phyloP scores from a whole-genome alignment of 2,329 filamentous ascomycete genomes.

The Celoporthe dispersa region DNA sequence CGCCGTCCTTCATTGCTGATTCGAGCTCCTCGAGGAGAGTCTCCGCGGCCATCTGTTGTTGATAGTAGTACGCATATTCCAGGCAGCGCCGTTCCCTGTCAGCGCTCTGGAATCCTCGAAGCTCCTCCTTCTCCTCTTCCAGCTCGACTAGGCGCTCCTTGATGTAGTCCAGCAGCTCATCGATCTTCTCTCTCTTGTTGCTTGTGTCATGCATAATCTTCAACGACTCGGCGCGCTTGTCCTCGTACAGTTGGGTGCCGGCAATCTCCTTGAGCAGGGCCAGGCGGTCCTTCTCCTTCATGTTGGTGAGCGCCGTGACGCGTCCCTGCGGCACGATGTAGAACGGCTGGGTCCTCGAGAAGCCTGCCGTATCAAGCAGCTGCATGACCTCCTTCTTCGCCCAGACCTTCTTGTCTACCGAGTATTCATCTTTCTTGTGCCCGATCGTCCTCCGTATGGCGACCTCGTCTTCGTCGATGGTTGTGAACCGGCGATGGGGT shows the following conservation, averaged over 20 bases:
- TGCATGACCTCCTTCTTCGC: conserved; percentile 95
- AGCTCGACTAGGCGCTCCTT: conserved; percentile 86
- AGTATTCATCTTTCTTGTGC: conserved; percentile 98
- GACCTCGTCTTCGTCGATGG: conserved; percentile 81
- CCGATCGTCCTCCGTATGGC: conserved; percentile 93
- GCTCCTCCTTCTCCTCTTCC: conserved; percentile 96
- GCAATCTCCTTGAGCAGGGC: conserved; percentile 97
- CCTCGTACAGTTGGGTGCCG: conserved; percentile 95
- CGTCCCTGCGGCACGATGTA: conserved; percentile 98
- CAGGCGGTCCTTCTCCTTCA: conserved; percentile 93
- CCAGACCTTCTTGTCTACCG: conserved; percentile 93
- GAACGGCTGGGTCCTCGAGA: conserved; percentile 96
- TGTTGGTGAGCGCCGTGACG: conserved; percentile 94
- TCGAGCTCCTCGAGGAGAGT: conserved; percentile 83
- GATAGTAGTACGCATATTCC: conserved; percentile 92
- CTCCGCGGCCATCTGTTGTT: conserved; percentile 81
- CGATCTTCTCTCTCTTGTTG: conserved; percentile 92
- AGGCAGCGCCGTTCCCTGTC: conserved; percentile 89
- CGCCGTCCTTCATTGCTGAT: conserved; percentile 76
- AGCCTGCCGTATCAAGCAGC: conserved; percentile 91
- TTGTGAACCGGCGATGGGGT: conserved; percentile 83
- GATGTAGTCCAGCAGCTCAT: conserved; percentile 89
- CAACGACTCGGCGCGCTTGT: conserved; percentile 84
- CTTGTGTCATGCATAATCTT: conserved; percentile 98
- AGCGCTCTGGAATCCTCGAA: conserved; percentile 92